Percentiles rank a stretch among this genome's conserved stretches.
These are phyloP conservation scores for Immersiella caudata DNA, from an alignment of 495 filamentous ascomycete genomes.

Conservation along the genomic window DNA sequence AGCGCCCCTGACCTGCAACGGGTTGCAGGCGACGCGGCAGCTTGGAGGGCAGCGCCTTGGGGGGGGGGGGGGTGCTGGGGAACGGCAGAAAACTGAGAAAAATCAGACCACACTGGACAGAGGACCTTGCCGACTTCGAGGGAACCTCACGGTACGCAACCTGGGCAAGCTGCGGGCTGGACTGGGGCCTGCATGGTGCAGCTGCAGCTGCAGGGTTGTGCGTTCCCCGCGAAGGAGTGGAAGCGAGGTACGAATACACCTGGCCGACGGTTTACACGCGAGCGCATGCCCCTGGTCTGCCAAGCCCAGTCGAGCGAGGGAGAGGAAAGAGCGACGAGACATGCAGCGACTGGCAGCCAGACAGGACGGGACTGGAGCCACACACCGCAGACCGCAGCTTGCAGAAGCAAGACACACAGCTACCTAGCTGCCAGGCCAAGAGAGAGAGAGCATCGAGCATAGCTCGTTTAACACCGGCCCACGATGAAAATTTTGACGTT, in stretches of 20 bases:
- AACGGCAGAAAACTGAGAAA: constrained; percentile 7
- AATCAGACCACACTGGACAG: constrained; percentile 11
- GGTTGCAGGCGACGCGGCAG: constrained; percentile 5
- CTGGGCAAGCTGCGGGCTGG: not conserved
- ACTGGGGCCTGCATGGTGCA: constrained; percentile 8
- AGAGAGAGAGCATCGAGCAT: not conserved
- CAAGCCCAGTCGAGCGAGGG: constrained; percentile 19
- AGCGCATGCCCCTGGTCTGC: constrained; percentile 22
- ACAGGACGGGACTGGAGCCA: not conserved
- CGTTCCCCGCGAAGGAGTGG: constrained; percentile 32
- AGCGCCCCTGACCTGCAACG: constrained; percentile 7
- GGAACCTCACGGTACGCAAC: constrained; percentile 18
- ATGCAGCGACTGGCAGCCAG: not conserved
- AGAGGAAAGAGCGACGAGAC: constrained; percentile 8
- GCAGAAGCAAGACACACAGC: not conserved
- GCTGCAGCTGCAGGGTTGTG: constrained; percentile 27
- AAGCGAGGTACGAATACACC: constrained; percentile 28
- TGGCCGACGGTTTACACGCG: constrained; percentile 9
- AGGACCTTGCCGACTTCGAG: constrained; percentile 22
- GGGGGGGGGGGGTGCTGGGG: not conserved
- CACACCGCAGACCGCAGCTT: constrained; percentile 1
- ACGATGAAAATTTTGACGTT: not conserved
- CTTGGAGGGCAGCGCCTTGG: not conserved
- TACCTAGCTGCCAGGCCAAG: not conserved
- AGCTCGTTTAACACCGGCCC: not conserved